phyloP scores from a whole-genome alignment of 805 yeast species.

The Candida sonorensis region DNA sequence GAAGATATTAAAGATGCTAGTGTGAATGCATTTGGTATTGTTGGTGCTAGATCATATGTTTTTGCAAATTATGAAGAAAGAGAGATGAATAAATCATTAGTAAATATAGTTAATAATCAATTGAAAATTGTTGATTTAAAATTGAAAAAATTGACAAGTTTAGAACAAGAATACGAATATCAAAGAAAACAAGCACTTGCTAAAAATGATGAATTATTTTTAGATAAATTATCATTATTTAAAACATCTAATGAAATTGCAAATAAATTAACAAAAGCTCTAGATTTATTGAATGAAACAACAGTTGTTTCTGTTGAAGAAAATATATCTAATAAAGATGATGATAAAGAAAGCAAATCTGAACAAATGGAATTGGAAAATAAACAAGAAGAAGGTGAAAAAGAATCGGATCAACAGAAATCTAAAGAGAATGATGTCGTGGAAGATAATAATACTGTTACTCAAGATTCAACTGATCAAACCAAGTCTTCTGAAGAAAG shows the following conservation, averaged over 20 bases:
- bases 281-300: constrained; percentile 19
- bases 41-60: constrained; percentile 74
- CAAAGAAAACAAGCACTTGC: constrained; percentile 54
- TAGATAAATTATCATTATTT: constrained; percentile 61
- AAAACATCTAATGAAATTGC: constrained; percentile 48
- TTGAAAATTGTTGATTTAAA: constrained; percentile 60
- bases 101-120: constrained; percentile 54
- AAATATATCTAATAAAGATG: too few relatives aligned
- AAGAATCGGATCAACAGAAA: background rate
- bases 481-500: constrained; percentile 1
- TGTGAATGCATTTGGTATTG: constrained; percentile 61
- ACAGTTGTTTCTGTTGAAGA: background rate
- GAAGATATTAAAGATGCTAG: constrained; percentile 50
- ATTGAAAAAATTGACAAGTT: constrained; percentile 46
- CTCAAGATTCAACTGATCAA: too few relatives aligned
- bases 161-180: constrained; percentile 60
- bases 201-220: constrained; percentile 59
- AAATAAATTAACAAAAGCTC: constrained; percentile 36
- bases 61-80: constrained; percentile 78
- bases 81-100: constrained; percentile 56
- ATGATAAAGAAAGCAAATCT: too few relatives aligned
- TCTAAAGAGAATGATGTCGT: background rate
- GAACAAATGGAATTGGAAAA: too few relatives aligned
- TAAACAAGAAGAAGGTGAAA: too few relatives aligned
- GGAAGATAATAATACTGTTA: too few relatives aligned